Evolutionary conservation across 164 flowering plant genomes (phyloP).

Genomic region (Stephania japonica): DNA sequence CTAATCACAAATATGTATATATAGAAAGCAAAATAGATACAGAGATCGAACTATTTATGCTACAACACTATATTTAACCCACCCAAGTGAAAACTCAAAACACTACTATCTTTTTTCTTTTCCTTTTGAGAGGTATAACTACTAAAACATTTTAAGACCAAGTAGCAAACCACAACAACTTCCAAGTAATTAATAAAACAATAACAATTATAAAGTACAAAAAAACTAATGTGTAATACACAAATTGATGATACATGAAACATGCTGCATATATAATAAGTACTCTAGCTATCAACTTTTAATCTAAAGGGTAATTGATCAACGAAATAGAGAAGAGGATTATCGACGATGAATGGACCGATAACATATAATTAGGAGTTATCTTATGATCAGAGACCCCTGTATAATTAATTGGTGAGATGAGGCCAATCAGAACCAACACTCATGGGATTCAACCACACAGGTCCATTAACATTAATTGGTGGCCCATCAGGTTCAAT

Average conservation of each 20-base stretch:
- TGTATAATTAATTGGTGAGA: conserved; percentile 14
- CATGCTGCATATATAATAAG: conserved; percentile 1
- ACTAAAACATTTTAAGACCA: too few species aligned
- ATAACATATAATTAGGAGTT: background rate
- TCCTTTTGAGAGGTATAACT: background rate
- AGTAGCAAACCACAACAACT: background rate
- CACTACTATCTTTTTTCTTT: too few species aligned
- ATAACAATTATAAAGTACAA: background rate
- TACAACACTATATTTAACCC: too few species aligned
- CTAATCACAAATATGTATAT: too few species aligned
- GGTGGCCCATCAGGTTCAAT: conserved; percentile 30
- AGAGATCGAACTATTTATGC: background rate
- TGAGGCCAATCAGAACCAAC: conserved; percentile 22
- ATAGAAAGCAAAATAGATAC: background rate
- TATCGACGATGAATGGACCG: too few species aligned
- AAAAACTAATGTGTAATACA: background rate
- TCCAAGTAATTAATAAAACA: background rate
- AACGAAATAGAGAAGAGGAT: too few species aligned
- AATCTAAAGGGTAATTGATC: too few species aligned
- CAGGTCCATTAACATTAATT: conserved; percentile 40
- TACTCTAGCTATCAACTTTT: background rate
- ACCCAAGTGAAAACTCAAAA: too few species aligned
- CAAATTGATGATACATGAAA: background rate
- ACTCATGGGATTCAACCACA: conserved; percentile 34
- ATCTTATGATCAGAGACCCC: conserved; percentile 1